Percentiles rank a stretch among this genome's conserved stretches.
phyloP scores from a whole-genome alignment of 2,329 filamentous ascomycete species.

The Zarea fungicola region DNA sequence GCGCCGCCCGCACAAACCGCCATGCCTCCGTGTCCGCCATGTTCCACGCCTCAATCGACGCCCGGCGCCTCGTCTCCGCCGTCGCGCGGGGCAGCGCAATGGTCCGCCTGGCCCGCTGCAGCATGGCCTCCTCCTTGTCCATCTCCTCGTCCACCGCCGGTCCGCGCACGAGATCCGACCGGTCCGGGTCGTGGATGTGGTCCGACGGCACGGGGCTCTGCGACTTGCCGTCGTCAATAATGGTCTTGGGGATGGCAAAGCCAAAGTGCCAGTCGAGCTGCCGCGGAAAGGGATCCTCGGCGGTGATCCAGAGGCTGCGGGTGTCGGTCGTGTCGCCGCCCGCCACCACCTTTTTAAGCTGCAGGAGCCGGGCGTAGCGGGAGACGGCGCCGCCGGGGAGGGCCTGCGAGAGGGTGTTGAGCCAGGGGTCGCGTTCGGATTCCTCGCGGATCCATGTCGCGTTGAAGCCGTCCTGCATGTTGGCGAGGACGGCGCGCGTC shows the following conservation, averaged over 20 bases:
- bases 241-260: conserved; percentile 65
- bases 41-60: conserved; percentile 60
- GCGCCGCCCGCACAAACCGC: conserved; percentile 66
- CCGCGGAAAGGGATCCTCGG: conserved; percentile 57
- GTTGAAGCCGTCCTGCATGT: conserved; percentile 56
- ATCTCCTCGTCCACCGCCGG: conserved; percentile 49
- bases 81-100: conserved; percentile 42
- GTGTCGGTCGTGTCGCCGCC: conserved; percentile 57
- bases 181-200: conserved; percentile 16
- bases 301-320: conserved; percentile 74
- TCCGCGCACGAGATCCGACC: conserved; percentile 38
- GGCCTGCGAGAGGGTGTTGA: conserved; percentile 64
- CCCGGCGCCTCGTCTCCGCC: conserved; percentile 41
- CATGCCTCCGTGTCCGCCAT: conserved; percentile 72
- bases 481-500: conserved; percentile 66
- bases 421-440: conserved; percentile 73
- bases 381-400: conserved; percentile 57
- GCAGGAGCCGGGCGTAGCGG: conserved; percentile 60
- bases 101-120: conserved; percentile 44
- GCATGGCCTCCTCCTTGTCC: conserved; percentile 47
- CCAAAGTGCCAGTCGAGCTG: conserved; percentile 88
- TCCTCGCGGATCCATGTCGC: conserved; percentile 61
- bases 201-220: conserved; percentile 21
- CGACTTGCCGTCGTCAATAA: conserved; percentile 35
- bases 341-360: conserved; percentile 78